Evolutionary conservation across 495 filamentous ascomycete genomes (phyloP), one percentile per base, ranked within the genome.

Genomic region (Aspergillus coremiiformis): DNA sequence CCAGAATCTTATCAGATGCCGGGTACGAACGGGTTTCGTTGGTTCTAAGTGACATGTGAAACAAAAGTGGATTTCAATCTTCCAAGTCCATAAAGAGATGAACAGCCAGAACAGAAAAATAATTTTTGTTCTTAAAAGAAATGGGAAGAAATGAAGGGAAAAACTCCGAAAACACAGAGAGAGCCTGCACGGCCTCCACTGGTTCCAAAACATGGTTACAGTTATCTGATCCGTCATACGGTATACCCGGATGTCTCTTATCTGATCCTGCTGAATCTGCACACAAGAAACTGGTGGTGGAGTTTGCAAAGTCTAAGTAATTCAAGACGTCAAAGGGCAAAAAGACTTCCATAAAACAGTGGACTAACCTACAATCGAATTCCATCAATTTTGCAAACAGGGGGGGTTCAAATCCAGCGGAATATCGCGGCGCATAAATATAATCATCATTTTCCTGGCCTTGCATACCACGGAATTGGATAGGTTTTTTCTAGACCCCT

Each of bases 401-500:
- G n/a, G n/a, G n/a, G n/a, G n/a, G n/a, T n/a, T n/a, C n/a, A n/a
- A 21, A 12, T 6, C 15, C 19, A 8, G 47, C 41, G 53, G 22
- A 48, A 19, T 35, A 11, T 20, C 27, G 29, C 41, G 43, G 47
- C 14, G 21, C 42, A 54, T 57, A 56, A 54, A 54, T 53, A 54
- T 35, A 32, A 47, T 29, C 14, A 43, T 50, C 27, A 43, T 20
- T 11, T 26, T 41, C 26, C 15, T 26, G 37, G 33, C 10, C 27
- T 20, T 52, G 49, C 41, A 43, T 32, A 46, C 48, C 52, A 54
- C 50, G 51, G 53, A 48, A 39, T 19, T 53, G 30, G 46, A 41
- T 26, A 19, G n/a, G 44, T 10, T n/a, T 22, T 33, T 41, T 43
- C 29, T 9, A 5, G 39, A 54, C 14, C 20, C 35, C 17, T 42